A percentile compares a stretch with the other conserved stretches of the same genome.
phyloP scores from a whole-genome alignment of 257 asterid species.

The Nicotiana tomentosiformis region DNA sequence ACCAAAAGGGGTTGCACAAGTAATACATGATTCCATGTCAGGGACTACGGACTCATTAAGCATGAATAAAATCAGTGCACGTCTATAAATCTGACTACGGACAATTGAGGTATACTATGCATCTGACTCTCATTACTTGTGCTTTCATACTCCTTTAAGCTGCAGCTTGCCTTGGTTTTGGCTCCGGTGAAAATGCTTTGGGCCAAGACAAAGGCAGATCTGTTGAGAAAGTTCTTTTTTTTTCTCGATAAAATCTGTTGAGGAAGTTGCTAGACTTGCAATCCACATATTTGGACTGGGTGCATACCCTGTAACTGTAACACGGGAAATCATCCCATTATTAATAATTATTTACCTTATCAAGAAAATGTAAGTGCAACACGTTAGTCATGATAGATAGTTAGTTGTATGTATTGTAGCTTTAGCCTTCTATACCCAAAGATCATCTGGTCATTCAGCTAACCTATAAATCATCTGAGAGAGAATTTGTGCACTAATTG shows the following conservation, averaged over 20 bases:
- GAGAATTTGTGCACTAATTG: too few relatives aligned
- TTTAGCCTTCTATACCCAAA: too few relatives aligned
- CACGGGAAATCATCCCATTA: not conserved
- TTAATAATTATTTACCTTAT: not conserved
- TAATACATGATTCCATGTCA: slow-evolving; percentile 5
- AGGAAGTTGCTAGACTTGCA: not conserved
- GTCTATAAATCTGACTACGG: not conserved
- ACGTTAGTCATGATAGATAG: too few relatives aligned
- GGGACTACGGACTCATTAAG: slow-evolving; percentile 1
- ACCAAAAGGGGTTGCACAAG: not conserved
- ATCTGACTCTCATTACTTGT: not conserved
- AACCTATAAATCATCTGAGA: too few relatives aligned
- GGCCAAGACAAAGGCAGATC: not conserved
- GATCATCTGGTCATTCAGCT: too few relatives aligned
- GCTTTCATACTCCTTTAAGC: not conserved
- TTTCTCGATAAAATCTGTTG: not conserved
- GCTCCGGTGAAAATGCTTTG: not conserved
- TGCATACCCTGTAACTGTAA: not conserved
- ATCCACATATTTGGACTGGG: not conserved
- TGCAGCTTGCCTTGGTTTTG: not conserved
- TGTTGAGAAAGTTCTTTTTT: not conserved
- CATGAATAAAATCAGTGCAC: slow-evolving; percentile 19
- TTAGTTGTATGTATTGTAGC: too few relatives aligned
- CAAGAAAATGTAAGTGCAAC: too few relatives aligned
- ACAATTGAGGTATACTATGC: not conserved